Conservation (phyloP, 2,329 filamentous ascomycete genomes). For the Alternaria sp. region DNA sequence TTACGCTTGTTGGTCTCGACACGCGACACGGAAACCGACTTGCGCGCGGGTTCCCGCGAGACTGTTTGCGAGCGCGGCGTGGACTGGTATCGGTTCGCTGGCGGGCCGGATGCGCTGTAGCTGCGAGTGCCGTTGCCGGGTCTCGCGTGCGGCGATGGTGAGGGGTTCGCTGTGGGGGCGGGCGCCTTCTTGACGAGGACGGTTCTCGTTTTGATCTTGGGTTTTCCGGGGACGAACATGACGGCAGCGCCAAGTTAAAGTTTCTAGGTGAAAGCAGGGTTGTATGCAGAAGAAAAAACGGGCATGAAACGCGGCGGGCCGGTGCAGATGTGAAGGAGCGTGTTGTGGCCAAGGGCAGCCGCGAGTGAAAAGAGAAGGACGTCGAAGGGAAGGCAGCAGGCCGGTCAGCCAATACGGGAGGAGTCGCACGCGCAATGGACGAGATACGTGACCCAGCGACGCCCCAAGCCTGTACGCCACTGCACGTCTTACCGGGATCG, state of each 20-base stretch:
- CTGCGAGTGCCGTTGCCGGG: constrained; percentile 15
- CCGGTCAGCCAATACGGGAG: constrained; percentile 22
- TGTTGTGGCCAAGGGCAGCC: constrained; percentile 18
- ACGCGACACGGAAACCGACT: constrained; percentile 36
- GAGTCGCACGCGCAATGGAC: constrained; percentile 18
- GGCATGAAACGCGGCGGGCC: constrained; percentile 4
- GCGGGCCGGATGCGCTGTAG: constrained; percentile 24
- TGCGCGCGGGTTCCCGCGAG: constrained; percentile 26
- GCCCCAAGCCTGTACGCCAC: constrained; percentile 27
- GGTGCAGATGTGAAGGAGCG: constrained; percentile 18
- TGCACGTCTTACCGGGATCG: constrained; percentile 24
- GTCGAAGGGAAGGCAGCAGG: constrained; percentile 18
- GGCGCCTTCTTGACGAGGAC: constrained; percentile 38
- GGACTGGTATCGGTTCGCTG: constrained; percentile 37
- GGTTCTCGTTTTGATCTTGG: constrained; percentile 43
- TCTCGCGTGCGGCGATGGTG: constrained; percentile 13
- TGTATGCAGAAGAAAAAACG: constrained; percentile 3
- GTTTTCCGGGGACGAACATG: constrained; percentile 40
- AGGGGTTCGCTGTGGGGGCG: constrained; percentile 18
- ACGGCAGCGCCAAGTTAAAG: constrained; percentile 12
- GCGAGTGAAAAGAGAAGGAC: constrained; percentile 11
- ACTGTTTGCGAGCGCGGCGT: constrained; percentile 21
- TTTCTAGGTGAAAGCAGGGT: constrained; percentile 4
- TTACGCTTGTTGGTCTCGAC: constrained; percentile 41
- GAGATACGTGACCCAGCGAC: constrained; percentile 20